These are phyloP conservation scores for Morella rubra DNA, from an alignment of 306 rosid species.

Conservation along the genomic window DNA sequence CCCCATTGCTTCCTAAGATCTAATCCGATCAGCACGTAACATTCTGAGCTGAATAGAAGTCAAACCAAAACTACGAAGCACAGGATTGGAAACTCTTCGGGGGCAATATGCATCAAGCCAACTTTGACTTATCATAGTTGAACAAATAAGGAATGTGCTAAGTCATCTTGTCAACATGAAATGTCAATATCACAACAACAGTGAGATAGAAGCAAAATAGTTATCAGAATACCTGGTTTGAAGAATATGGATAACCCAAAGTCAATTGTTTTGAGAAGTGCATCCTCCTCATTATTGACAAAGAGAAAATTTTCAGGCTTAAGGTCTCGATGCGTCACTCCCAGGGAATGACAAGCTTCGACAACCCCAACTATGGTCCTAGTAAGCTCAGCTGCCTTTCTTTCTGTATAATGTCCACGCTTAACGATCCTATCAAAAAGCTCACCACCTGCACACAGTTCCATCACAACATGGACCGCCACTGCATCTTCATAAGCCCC, in stretches of 20 bases:
- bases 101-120: no score
- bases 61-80: no score
- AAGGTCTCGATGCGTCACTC: conserved; percentile 97
- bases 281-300: conserved; percentile 77
- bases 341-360: conserved; percentile 90
- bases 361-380: conserved; percentile 96
- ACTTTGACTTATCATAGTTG: no score
- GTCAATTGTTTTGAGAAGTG: conserved; percentile 95
- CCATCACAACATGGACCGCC: conserved; percentile 98
- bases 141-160: no score
- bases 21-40: no score
- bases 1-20: no score
- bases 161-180: no score
- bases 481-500: conserved; percentile 93
- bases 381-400: conserved; percentile 90
- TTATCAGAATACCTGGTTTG: conserved; percentile 75
- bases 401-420: conserved; percentile 90
- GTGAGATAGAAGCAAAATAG: no score
- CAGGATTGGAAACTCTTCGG: no score
- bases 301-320: conserved; percentile 98
- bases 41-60: no score
- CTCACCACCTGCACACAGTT: conserved; percentile 96
- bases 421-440: conserved; percentile 92
- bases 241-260: conserved; percentile 91
- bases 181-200: no score